Evolutionary conservation across 345 rosid species (phyloP).

Genomic region (Atalantia buxifolia): DNA sequence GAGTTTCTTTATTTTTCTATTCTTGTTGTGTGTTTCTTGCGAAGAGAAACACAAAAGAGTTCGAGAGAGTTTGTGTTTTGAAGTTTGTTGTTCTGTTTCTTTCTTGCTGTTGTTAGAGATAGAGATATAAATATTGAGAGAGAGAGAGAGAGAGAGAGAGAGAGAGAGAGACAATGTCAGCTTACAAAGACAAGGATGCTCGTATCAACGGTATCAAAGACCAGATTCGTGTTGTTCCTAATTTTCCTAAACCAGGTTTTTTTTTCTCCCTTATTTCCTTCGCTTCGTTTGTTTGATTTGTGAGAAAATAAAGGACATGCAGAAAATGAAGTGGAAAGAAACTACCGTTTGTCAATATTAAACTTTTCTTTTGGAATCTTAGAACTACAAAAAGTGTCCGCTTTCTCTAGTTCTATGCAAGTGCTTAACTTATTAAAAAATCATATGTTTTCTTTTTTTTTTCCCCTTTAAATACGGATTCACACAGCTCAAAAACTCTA

Average conservation of each 20-base stretch:
- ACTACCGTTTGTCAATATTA: neutral
- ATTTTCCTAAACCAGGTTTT: slow-evolving; percentile 79
- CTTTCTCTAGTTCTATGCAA: neutral
- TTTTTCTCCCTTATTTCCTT: neutral
- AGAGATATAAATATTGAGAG: neutral
- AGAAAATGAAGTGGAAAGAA: neutral
- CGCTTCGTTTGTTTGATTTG: neutral
- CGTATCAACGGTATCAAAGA: slow-evolving; percentile 69
- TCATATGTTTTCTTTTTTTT: too few species aligned
- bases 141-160: neutral
- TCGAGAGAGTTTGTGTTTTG: neutral
- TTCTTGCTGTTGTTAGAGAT: neutral
- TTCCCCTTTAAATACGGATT: too few species aligned
- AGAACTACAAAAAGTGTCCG: neutral
- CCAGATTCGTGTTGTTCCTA: slow-evolving; percentile 82
- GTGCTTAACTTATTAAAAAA: neutral
- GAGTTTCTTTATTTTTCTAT: neutral
- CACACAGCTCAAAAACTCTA: neutral
- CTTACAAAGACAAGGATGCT: slow-evolving; percentile 56
- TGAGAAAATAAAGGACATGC: neutral
- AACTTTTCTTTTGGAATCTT: neutral
- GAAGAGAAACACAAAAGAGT: neutral
- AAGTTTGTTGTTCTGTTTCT: neutral
- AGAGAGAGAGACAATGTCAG: slow-evolving; percentile 54
- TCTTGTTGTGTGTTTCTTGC: neutral